phyloP scores from a whole-genome alignment of 345 rosid species.

The rapeseed (Brassica napus) region DNA sequence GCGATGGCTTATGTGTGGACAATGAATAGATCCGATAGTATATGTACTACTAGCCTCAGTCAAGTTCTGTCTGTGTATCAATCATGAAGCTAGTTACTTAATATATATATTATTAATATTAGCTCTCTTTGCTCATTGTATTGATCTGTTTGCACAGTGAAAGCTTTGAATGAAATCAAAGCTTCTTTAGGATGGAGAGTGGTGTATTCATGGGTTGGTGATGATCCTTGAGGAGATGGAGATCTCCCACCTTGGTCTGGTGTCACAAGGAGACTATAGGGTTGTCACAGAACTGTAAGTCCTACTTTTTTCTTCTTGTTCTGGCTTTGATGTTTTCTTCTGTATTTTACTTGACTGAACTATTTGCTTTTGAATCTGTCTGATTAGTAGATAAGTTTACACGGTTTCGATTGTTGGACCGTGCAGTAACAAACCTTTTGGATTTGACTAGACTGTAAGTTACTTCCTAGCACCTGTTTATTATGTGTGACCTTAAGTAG shows the following conservation, averaged over 20 bases:
- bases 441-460: constrained; percentile 88
- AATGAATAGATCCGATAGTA: constrained; percentile 32
- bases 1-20: background rate
- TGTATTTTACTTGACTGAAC: background rate
- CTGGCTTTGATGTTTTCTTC: too few species aligned
- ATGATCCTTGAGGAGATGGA: constrained; percentile 94
- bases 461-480: too few species aligned
- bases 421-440: constrained; percentile 88
- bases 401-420: constrained; percentile 97
- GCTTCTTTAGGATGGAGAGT: too few species aligned
- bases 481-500: too few species aligned
- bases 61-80: too few species aligned
- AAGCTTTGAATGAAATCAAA: too few species aligned
- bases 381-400: constrained; percentile 75
- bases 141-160: constrained; percentile 49
- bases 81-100: too few species aligned
- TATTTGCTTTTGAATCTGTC: background rate
- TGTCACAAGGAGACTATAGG: constrained; percentile 88
- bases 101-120: too few species aligned
- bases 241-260: constrained; percentile 93
- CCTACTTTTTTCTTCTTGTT: background rate
- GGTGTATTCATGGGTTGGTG: constrained; percentile 95
- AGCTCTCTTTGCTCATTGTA: background rate
- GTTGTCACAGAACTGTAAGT: constrained; percentile 85
- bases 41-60: too few species aligned